These are phyloP conservation scores for Fusarium bactridioides DNA, from an alignment of 2,329 filamentous ascomycete genomes.

Conservation along the genomic window DNA sequence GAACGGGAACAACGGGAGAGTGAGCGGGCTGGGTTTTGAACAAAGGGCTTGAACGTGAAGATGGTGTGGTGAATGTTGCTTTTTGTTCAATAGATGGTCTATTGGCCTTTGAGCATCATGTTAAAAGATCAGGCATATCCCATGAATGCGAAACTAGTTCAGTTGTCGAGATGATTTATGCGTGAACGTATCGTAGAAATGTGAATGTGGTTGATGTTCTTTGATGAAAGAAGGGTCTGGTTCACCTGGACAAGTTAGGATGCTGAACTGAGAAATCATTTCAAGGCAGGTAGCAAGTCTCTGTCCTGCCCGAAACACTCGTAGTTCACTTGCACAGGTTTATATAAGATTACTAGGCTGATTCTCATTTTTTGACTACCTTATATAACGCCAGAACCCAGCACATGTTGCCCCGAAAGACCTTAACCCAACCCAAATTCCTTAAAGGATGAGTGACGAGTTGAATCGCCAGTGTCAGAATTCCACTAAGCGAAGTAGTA, in stretches of 20 bases:
- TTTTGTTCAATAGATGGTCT: neutral
- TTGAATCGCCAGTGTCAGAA: neutral
- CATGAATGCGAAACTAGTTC: neutral
- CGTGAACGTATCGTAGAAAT: neutral
- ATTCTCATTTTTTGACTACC: neutral
- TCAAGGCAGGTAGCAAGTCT: neutral
- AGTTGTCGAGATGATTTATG: neutral
- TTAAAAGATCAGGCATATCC: neutral
- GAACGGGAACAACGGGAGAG: neutral
- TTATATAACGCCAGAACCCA: neutral
- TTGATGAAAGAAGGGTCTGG: neutral
- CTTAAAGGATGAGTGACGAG: neutral
- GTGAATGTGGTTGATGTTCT: neutral
- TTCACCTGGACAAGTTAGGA: neutral
- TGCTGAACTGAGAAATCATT: too few relatives aligned
- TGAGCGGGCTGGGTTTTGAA: slow-evolving; percentile 1
- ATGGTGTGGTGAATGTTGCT: neutral
- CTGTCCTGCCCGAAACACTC: neutral
- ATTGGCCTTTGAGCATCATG: neutral
- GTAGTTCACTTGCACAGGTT: neutral
- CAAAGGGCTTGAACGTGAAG: slow-evolving; percentile 6
- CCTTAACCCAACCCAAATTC: neutral
- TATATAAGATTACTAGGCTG: neutral
- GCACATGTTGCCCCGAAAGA: neutral
- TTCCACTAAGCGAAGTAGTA: too few relatives aligned